These are phyloP conservation scores for Alternaria triticina DNA, from an alignment of 2,329 filamentous ascomycete genomes.

Conservation along the genomic window DNA sequence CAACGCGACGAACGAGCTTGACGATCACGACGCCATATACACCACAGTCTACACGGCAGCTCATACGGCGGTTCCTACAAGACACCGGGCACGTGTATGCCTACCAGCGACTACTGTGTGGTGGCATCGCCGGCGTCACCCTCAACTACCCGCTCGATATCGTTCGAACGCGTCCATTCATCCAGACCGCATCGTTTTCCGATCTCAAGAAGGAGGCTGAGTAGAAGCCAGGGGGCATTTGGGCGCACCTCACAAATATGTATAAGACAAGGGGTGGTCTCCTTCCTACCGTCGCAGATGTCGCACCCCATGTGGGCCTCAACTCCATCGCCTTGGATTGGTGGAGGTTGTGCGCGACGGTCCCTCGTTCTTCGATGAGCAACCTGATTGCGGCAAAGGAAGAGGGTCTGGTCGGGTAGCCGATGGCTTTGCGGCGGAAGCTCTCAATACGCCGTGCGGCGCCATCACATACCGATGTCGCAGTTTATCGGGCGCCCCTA, in stretches of 20 bases:
- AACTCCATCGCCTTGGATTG: conserved; percentile 78
- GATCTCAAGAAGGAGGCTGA: conserved; percentile 62
- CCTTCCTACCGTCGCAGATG: conserved; percentile 89
- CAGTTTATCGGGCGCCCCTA: neutral
- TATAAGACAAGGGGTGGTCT: conserved; percentile 90
- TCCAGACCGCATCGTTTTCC: conserved; percentile 92
- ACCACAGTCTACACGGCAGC: neutral
- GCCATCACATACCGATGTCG: neutral
- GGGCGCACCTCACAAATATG: conserved; percentile 79
- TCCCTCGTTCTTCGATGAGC: neutral
- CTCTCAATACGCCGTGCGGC: neutral
- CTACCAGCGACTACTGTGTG: conserved; percentile 79
- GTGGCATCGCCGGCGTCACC: conserved; percentile 87
- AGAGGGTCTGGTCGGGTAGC: neutral
- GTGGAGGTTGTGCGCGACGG: neutral
- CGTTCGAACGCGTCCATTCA: conserved; percentile 91
- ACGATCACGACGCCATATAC: neutral
- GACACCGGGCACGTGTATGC: conserved; percentile 60
- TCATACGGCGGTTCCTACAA: neutral
- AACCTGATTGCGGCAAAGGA: neutral
- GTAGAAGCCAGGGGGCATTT: conserved; percentile 85
- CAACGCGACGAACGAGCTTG: neutral
- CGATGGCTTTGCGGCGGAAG: neutral
- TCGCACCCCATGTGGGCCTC: conserved; percentile 93
- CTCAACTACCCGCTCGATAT: conserved; percentile 98